These are phyloP conservation scores for Podospora conica DNA, from an alignment of 495 filamentous ascomycete genomes.

Conservation along the genomic window DNA sequence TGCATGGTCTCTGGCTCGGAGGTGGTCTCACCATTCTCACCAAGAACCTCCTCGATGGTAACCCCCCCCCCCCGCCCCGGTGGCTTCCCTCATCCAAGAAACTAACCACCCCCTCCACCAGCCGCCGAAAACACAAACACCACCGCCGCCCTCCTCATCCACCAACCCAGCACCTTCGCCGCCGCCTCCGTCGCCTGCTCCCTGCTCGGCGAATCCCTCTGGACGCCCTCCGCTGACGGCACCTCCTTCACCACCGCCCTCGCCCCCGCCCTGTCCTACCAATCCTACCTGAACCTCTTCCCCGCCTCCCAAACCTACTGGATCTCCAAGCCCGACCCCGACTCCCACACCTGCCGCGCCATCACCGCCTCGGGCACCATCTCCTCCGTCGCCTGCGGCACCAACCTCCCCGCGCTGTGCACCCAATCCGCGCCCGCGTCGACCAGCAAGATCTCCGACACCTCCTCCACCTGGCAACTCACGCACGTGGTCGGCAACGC, in stretches of 20 bases:
- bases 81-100: background rate
- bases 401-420: constrained; percentile 29
- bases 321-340: constrained; percentile 23
- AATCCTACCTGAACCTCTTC: constrained; percentile 20
- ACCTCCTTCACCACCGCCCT: constrained; percentile 26
- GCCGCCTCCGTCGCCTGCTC: constrained; percentile 18
- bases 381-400: constrained; percentile 16
- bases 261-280: constrained; percentile 28
- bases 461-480: constrained; percentile 27
- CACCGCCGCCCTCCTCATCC: constrained; percentile 24
- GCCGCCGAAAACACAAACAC: constrained; percentile 21
- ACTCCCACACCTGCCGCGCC: constrained; percentile 17
- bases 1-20: constrained; percentile 14
- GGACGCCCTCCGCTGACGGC: constrained; percentile 26
- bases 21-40: constrained; percentile 29
- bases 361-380: constrained; percentile 24
- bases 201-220: constrained; percentile 25
- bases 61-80: background rate
- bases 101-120: constrained; percentile 10
- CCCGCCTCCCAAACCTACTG: constrained; percentile 30
- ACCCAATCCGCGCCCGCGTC: constrained; percentile 34
- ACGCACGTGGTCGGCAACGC: constrained; percentile 24
- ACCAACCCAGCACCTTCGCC: constrained; percentile 18
- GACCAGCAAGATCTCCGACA: constrained; percentile 22
- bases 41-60: constrained; percentile 25